phyloP scores from a whole-genome alignment of 371 early-diverging fungal genomes.

The Rhizopus sp. region DNA sequence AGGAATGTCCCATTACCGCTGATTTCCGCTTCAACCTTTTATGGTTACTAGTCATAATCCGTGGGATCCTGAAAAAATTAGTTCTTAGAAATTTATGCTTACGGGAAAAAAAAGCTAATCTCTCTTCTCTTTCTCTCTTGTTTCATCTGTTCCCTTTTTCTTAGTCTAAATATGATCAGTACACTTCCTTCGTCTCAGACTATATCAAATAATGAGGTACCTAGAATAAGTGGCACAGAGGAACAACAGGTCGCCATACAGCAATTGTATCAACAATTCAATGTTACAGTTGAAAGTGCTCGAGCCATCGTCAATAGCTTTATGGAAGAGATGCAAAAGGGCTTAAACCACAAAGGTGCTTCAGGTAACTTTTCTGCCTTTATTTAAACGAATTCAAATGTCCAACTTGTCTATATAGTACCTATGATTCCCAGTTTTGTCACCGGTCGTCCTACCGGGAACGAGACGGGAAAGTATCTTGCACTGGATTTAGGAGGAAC shows the following conservation, averaged over 20 bases:
- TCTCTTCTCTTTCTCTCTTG: too few species aligned
- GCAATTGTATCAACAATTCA: slow-evolving; percentile 10
- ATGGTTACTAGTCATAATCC: too few species aligned
- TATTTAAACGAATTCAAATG: too few species aligned
- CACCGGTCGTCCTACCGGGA: slow-evolving; percentile 73
- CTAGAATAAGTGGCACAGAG: slow-evolving; percentile 13
- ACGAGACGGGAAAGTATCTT: slow-evolving; percentile 83
- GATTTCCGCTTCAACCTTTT: too few species aligned
- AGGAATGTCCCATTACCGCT: too few species aligned
- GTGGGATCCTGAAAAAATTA: too few species aligned
- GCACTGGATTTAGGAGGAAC: slow-evolving; percentile 95
- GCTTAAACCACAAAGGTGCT: slow-evolving; percentile 62
- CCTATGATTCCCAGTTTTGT: slow-evolving; percentile 86
- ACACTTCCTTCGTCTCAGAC: too few species aligned
- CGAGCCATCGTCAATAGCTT: slow-evolving; percentile 60
- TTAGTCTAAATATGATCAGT: too few species aligned
- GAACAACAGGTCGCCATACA: slow-evolving; percentile 17
- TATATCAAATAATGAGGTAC: background rate
- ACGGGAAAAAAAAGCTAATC: too few species aligned
- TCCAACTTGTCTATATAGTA: slow-evolving; percentile 8
- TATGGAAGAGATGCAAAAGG: slow-evolving; percentile 71
- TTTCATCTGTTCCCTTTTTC: too few species aligned
- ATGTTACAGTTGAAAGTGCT: slow-evolving; percentile 11
- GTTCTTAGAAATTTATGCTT: too few species aligned
- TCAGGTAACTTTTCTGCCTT: slow-evolving; percentile 26